Conservation (phyloP, 2,329 filamentous ascomycete genomes). For the Cladosporium sp. region DNA sequence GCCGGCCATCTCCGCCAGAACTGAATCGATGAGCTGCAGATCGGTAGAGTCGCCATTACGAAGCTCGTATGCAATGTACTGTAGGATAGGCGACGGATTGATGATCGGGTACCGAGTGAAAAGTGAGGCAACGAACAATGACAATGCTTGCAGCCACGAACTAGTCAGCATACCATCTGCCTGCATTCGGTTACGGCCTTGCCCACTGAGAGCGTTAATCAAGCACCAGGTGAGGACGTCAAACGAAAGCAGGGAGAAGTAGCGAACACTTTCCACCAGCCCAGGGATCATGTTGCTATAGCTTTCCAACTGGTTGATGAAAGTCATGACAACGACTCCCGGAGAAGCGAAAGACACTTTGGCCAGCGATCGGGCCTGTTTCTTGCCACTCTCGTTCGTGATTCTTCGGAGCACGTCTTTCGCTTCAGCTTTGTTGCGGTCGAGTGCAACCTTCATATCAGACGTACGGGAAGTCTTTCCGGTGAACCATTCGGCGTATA, state of each 20-base stretch:
- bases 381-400: slow-evolving; percentile 77
- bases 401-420: slow-evolving; percentile 83
- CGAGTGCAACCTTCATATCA: slow-evolving; percentile 74
- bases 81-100: slow-evolving; percentile 77
- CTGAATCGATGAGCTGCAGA: slow-evolving; percentile 83
- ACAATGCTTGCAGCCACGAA: slow-evolving; percentile 84
- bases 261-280: slow-evolving; percentile 89
- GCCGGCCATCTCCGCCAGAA: slow-evolving; percentile 89
- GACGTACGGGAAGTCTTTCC: slow-evolving; percentile 72
- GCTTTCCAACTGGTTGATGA: slow-evolving; percentile 83
- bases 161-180: slow-evolving; percentile 73
- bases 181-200: slow-evolving; percentile 56
- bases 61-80: slow-evolving; percentile 85
- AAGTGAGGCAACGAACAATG: slow-evolving; percentile 84
- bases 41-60: slow-evolving; percentile 80
- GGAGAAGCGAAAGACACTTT: slow-evolving; percentile 91
- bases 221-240: slow-evolving; percentile 92
- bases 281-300: slow-evolving; percentile 94
- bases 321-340: slow-evolving; percentile 84
- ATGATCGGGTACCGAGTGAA: slow-evolving; percentile 83
- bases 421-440: slow-evolving; percentile 71
- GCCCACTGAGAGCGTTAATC: slow-evolving; percentile 64
- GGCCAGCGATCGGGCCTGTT: slow-evolving; percentile 82
- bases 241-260: slow-evolving; percentile 88
- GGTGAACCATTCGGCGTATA: slow-evolving; percentile 91